Base-by-base conservation (phyloP, 163 green algal genomes). In the Prototheca wickerhamii region DNA sequence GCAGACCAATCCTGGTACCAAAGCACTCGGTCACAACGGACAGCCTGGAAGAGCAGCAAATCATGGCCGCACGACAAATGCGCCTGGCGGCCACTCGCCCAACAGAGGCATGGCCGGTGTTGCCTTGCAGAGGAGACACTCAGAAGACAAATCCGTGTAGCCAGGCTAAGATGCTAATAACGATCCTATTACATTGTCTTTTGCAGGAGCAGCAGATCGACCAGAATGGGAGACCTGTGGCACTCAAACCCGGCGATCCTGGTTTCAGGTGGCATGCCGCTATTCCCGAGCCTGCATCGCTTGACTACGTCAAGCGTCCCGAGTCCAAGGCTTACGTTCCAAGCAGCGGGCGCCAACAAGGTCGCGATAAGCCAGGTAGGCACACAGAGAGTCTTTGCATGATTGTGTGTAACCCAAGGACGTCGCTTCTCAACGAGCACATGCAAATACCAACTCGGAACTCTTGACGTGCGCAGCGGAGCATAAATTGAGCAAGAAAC, bases 1-100 rank as follows among this genome's bases (percentile, higher is more conserved):
- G 69, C 62, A 61, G 88, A 15, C 87, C 88, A 21, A 95, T 95
- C 60, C 88, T 95, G 67, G 71, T 74, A 23, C 57, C 43, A 20
- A 7, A 25, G 8, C 20, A 10, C 12, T 21, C 25, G 0, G 6
- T 7, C 26, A 34, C 6, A 20, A 18, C 26, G 2, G 34, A 65
- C 18, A 4, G 32, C 42, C 32, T 56, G 56, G 72, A 72, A 43
- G 33, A 55, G 28, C 32, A 65, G 51, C 65, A 61, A 21, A 71
- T 74, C 37, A 32, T 72, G 58, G 34, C 34, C 30, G 64, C 60
- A 3, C 50, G 65, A 18, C 71, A 67, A 34, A 10, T 17, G 10
- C 17, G 51, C 5, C 51, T 58, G 25, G 51, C 51, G 17, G 51
- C 51, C 8, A 21, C n/a, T 20, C 6, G 6, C 12, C 51, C 26